phyloP scores from a whole-genome alignment of 2,329 filamentous ascomycete species.

The Phialophora tarda region DNA sequence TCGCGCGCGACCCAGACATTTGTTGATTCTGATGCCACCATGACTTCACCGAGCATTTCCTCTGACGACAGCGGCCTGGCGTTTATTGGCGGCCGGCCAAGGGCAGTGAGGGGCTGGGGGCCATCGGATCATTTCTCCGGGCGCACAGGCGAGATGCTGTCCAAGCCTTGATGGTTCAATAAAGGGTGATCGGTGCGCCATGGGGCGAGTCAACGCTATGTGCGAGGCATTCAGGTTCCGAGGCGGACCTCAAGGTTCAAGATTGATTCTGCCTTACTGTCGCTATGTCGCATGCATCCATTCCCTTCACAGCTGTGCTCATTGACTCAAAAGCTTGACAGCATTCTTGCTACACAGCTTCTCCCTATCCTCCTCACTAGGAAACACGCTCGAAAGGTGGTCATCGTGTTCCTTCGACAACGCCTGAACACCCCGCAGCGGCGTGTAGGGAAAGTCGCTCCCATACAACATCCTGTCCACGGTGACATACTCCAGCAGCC shows the following conservation, averaged over 20 bases:
- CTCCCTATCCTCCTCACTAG: slow-evolving; percentile 33
- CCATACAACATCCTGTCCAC: slow-evolving; percentile 37
- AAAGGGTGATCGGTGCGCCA: neutral
- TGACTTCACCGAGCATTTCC: slow-evolving; percentile 22
- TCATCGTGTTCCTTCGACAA: slow-evolving; percentile 36
- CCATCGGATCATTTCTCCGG: slow-evolving; percentile 17
- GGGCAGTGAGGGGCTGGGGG: slow-evolving; percentile 9
- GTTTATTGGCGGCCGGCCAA: slow-evolving; percentile 7
- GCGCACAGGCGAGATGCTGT: neutral
- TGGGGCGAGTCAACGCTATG: neutral
- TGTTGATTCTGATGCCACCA: slow-evolving; percentile 3
- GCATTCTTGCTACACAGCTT: slow-evolving; percentile 35
- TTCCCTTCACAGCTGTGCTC: neutral
- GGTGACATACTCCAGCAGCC: slow-evolving; percentile 37
- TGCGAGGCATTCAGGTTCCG: neutral
- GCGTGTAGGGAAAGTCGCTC: slow-evolving; percentile 39
- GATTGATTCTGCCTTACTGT: neutral
- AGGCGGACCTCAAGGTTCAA: neutral
- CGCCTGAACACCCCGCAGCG: slow-evolving; percentile 24
- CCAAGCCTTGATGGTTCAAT: slow-evolving; percentile 10
- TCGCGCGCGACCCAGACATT: neutral
- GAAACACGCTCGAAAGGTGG: slow-evolving; percentile 34
- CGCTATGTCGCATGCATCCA: neutral
- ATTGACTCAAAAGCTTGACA: slow-evolving; percentile 29
- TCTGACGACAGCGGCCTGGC: slow-evolving; percentile 20